A percentile compares a stretch with the other conserved stretches of the same genome.
Evolutionary conservation across 305 asterid genomes (phyloP).

Genomic region (Nicotiana rustica): DNA sequence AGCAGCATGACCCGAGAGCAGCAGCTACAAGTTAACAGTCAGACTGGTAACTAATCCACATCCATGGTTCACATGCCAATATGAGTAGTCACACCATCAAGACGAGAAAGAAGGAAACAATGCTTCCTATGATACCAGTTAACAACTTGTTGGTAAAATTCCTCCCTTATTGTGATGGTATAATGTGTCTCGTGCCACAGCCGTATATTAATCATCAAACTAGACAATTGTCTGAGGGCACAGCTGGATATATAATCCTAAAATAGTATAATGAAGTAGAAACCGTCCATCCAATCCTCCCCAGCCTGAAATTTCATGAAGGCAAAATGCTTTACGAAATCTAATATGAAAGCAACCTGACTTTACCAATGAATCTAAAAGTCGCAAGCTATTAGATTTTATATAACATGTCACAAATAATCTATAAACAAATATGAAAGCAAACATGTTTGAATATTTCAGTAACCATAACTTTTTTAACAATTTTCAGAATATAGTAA

Average conservation of each 20-base stretch:
- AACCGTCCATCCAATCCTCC: not conserved
- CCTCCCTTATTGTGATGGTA: conserved; percentile 1
- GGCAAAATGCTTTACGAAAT: conserved; percentile 25
- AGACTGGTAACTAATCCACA: not conserved
- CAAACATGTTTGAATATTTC: not conserved
- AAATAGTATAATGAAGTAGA: not conserved
- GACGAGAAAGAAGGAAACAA: conserved; percentile 1
- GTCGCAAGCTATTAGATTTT: not conserved
- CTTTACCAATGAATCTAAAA: not conserved
- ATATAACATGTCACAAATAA: not conserved
- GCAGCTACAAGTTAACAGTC: conserved; percentile 9
- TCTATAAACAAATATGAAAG: not conserved
- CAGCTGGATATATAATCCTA: conserved; percentile 4
- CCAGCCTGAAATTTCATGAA: not conserved
- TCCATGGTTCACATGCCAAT: conserved; percentile 18
- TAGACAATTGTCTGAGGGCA: not conserved
- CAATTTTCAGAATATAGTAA: conserved; percentile 1
- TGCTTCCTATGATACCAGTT: not conserved
- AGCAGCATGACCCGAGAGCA: not conserved
- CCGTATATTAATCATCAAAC: not conserved
- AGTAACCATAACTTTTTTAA: not conserved
- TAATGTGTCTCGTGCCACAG: not conserved
- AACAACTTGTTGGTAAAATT: conserved; percentile 15
- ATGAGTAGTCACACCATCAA: conserved; percentile 21
- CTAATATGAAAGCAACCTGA: not conserved